Conservation (phyloP, 2,329 filamentous ascomycete genomes). For the Xylaria sp. region DNA sequence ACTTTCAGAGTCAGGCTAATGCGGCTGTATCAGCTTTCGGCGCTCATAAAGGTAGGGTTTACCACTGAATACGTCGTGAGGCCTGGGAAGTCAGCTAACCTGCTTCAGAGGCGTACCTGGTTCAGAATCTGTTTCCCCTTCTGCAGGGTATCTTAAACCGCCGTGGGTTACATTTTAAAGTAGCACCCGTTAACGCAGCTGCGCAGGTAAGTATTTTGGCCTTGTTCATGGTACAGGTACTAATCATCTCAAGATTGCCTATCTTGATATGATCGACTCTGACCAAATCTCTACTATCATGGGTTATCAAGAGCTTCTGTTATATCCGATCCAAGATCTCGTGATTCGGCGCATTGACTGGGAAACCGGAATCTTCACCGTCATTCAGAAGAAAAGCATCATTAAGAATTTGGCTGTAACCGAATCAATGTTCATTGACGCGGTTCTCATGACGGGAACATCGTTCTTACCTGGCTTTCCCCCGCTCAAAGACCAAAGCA, state of each 20-base stretch:
- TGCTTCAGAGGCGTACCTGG: slow-evolving; percentile 71
- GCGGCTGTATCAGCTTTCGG: slow-evolving; percentile 89
- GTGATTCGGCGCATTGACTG: slow-evolving; percentile 76
- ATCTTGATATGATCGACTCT: slow-evolving; percentile 75
- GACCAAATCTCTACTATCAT: slow-evolving; percentile 80
- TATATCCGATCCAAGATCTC: slow-evolving; percentile 84
- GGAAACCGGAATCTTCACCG: slow-evolving; percentile 71
- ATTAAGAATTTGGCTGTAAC: slow-evolving; percentile 73
- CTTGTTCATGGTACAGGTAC: slow-evolving; percentile 35
- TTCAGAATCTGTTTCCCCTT: slow-evolving; percentile 79
- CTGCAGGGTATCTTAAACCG: slow-evolving; percentile 79
- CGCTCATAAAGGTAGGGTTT: slow-evolving; percentile 71
- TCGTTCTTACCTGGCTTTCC: slow-evolving; percentile 84
- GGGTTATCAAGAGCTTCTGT: slow-evolving; percentile 84
- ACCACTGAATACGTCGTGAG: background rate
- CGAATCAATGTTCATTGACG: slow-evolving; percentile 83
- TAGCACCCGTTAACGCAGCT: slow-evolving; percentile 88
- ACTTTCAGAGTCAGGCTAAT: slow-evolving; percentile 81
- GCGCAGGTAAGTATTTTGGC: slow-evolving; percentile 73
- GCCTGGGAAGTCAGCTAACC: slow-evolving; percentile 30
- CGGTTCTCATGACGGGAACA: slow-evolving; percentile 83
- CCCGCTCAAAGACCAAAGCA: slow-evolving; percentile 70
- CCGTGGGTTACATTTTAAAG: slow-evolving; percentile 77
- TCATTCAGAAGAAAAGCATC: slow-evolving; percentile 74
- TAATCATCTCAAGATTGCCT: slow-evolving; percentile 70